These are phyloP conservation scores for Zasmidium cellare DNA, from an alignment of 2,329 filamentous ascomycete species.

Conservation along the genomic window DNA sequence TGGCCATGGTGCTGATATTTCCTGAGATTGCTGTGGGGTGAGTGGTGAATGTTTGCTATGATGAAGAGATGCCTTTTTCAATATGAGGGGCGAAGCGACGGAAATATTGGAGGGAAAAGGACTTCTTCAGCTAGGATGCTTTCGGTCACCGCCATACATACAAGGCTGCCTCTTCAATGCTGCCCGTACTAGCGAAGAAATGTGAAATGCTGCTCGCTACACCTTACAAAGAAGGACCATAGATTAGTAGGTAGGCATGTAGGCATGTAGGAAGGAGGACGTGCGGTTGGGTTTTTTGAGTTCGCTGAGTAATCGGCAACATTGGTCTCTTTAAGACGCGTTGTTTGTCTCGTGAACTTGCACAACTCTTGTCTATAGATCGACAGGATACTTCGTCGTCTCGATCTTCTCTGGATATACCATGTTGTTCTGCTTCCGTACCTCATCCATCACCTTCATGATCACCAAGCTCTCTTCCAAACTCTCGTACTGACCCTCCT, in stretches of 20 bases:
- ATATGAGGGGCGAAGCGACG: too few relatives aligned
- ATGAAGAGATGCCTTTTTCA: too few relatives aligned
- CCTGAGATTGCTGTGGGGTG: not conserved
- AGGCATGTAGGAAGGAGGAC: too few relatives aligned
- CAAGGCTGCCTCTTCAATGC: too few relatives aligned
- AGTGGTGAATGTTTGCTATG: too few relatives aligned
- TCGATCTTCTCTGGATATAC: conserved; percentile 67
- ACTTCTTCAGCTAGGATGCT: not conserved
- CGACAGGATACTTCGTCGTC: conserved; percentile 55
- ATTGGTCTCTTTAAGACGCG: not conserved
- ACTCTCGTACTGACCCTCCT: conserved; percentile 70
- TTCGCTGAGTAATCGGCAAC: not conserved
- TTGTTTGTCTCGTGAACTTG: too few relatives aligned
- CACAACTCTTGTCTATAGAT: conserved; percentile 26
- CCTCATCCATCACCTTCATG: conserved; percentile 79
- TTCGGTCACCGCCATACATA: not conserved
- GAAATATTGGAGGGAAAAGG: too few relatives aligned
- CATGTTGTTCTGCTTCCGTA: conserved; percentile 62
- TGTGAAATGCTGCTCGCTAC: too few relatives aligned
- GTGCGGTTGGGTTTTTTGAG: too few relatives aligned
- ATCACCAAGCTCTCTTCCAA: conserved; percentile 78
- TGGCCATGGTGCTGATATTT: not conserved
- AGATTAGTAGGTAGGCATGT: too few relatives aligned
- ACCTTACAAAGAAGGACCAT: not conserved
- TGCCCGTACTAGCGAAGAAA: too few relatives aligned